Conservation (phyloP, 768 basidiomycete species). For the Hygrophoropsis aurantiaca region DNA sequence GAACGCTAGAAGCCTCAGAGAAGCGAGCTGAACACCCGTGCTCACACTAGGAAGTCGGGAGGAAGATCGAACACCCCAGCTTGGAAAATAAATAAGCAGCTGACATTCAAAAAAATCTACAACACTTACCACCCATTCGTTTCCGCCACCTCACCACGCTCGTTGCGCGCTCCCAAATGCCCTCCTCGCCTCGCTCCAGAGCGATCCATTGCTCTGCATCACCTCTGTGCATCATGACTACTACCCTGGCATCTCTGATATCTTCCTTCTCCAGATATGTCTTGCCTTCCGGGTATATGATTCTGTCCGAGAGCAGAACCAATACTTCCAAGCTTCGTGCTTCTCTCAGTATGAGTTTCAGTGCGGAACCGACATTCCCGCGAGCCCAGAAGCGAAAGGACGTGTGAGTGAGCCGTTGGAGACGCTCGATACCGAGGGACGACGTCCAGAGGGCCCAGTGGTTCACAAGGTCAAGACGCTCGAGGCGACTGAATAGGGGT, state of each 20-base stretch:
- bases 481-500: slow-evolving; percentile 12
- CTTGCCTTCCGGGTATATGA: slow-evolving; percentile 3
- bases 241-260: slow-evolving; percentile 11
- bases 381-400: slow-evolving; percentile 17
- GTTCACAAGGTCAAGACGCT: slow-evolving; percentile 20
- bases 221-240: slow-evolving; percentile 11
- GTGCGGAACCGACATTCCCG: slow-evolving; percentile 6
- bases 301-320: slow-evolving; percentile 8
- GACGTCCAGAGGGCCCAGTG: slow-evolving; percentile 19
- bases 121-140: slow-evolving; percentile 8
- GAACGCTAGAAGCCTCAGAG: too few relatives aligned
- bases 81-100: too few relatives aligned
- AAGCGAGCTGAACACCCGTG: too few relatives aligned
- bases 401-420: slow-evolving; percentile 10
- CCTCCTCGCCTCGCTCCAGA: slow-evolving; percentile 6
- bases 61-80: too few relatives aligned
- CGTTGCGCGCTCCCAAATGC: slow-evolving; percentile 15
- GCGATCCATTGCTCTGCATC: slow-evolving; percentile 14
- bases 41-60: too few relatives aligned
- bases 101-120: too few relatives aligned
- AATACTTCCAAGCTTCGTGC: slow-evolving; percentile 9
- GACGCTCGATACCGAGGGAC: slow-evolving; percentile 12
- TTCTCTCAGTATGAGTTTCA: slow-evolving; percentile 4
- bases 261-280: slow-evolving; percentile 9
- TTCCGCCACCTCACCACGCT: slow-evolving; percentile 12